Evolutionary conservation across 805 yeast genomes (phyloP), one percentile per base, ranked within the genome.

Genomic region (Isabelozyma pseudorhagii): DNA sequence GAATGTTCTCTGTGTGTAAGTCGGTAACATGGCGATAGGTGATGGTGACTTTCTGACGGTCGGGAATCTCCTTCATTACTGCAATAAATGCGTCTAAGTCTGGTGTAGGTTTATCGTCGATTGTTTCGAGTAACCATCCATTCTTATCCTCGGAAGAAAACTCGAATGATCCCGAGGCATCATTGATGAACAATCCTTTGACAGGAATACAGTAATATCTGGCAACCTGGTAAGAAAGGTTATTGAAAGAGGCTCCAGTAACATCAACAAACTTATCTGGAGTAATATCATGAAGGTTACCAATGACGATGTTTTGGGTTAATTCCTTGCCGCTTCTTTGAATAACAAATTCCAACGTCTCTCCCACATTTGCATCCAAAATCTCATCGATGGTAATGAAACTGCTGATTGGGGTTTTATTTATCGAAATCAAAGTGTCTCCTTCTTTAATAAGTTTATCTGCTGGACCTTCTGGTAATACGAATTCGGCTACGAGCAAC

Each of bases 141-240:
- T 77, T 74, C 49, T 80, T 75, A 49, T 87, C 90, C 46, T 72
- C 76, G 7, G 74, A 59, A 39, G 82, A 81, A 42, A 85, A 63
- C 43, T 74, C 80, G 68, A 92, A 90, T 0, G 93, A 84, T 0
- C 93, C 93, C 1, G 88, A 77, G 0, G 94, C 89, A 57, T 85
- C 81, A 56, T 86, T 85, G 40, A 89, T 77, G 62, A 82, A 90
- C 0, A 92, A 96, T 39, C 97, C 97, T 55, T 73, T 79, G 1
- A 87, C 94, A 0, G 97, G 94, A 29, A 91, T 79, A 31, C 92
- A 89, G 61, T 83, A 89, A 45, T 84, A 79, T 60, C 96, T 80
- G 2, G 97, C 97, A 70, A 91, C 76, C 67, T 92, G 97, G 64
- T 92, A 92, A 46, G 96, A 86, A 55, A 92, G 69, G 47, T 88